phyloP scores from a whole-genome alignment of 148 eudicot genomes.

The Pharnaceum exiguum region DNA sequence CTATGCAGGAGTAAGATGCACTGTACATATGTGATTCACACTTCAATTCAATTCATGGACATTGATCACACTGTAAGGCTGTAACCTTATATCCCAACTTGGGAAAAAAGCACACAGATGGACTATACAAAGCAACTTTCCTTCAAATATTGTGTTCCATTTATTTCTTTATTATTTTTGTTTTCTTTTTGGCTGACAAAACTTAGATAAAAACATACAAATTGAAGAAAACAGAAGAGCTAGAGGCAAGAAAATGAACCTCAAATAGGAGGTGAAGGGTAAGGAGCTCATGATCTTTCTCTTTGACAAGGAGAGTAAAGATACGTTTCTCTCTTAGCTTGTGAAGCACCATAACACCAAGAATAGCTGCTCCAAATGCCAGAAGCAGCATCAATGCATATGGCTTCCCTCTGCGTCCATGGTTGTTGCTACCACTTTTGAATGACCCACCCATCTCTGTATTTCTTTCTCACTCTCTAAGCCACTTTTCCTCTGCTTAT shows the following conservation, averaged over 20 bases:
- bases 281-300: slow-evolving; percentile 59
- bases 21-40: no score
- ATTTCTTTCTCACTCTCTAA: slow-evolving; percentile 7
- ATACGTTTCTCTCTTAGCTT: slow-evolving; percentile 59
- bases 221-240: background rate
- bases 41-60: no score
- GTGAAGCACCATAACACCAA: slow-evolving; percentile 67
- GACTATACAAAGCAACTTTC: background rate
- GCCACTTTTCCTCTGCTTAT: background rate
- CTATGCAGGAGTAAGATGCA: no score
- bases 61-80: no score
- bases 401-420: slow-evolving; percentile 30
- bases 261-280: slow-evolving; percentile 67
- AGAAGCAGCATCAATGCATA: slow-evolving; percentile 48
- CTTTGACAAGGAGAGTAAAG: slow-evolving; percentile 39
- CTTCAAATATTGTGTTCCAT: background rate
- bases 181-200: no score
- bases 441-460: slow-evolving; percentile 22
- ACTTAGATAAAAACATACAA: background rate
- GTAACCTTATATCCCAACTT: no score
- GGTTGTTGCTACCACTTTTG: slow-evolving; percentile 4
- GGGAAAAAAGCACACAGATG: background rate
- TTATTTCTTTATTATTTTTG: no score
- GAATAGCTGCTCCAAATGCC: slow-evolving; percentile 53
- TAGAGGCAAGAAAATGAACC: slow-evolving; percentile 28